These are phyloP conservation scores for Mediolabrus comicus DNA, from an alignment of 108 stramenopile genomes.

Conservation along the genomic window DNA sequence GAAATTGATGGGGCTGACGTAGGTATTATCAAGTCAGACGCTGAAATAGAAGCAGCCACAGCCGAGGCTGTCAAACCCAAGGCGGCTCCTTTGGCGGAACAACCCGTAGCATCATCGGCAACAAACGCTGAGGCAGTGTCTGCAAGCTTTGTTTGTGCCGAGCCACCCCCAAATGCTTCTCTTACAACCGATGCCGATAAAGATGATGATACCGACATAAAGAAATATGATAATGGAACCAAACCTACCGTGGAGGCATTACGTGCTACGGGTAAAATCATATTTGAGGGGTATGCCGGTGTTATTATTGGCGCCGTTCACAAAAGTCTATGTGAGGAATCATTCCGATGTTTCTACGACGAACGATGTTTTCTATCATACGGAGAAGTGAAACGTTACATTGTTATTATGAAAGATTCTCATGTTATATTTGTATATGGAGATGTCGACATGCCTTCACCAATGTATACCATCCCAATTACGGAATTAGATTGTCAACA, in stretches of 20 bases:
- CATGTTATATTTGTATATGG: conserved; percentile 52
- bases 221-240: not conserved
- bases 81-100: not conserved
- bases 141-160: not conserved
- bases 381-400: conserved; percentile 62
- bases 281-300: conserved; percentile 56
- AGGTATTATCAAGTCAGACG: too few species aligned
- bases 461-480: conserved; percentile 63
- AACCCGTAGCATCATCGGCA: not conserved
- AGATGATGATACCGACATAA: not conserved
- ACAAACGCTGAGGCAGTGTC: not conserved
- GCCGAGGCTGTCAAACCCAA: not conserved
- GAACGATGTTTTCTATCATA: conserved; percentile 64
- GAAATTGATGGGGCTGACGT: too few species aligned
- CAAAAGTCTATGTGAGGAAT: conserved; percentile 44
- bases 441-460: conserved; percentile 53
- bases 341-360: conserved; percentile 44
- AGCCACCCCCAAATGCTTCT: not conserved
- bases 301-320: conserved; percentile 48
- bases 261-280: conserved; percentile 23
- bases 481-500: conserved; percentile 20
- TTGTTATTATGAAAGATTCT: conserved; percentile 43
- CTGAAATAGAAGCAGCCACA: not conserved
- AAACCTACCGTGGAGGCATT: conserved; percentile 32
- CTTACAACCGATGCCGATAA: not conserved